Evolutionary conservation across 2,329 filamentous ascomycete species (phyloP), one percentile per base, ranked within the genome.

Genomic region (Cryphonectria carpinicola): DNA sequence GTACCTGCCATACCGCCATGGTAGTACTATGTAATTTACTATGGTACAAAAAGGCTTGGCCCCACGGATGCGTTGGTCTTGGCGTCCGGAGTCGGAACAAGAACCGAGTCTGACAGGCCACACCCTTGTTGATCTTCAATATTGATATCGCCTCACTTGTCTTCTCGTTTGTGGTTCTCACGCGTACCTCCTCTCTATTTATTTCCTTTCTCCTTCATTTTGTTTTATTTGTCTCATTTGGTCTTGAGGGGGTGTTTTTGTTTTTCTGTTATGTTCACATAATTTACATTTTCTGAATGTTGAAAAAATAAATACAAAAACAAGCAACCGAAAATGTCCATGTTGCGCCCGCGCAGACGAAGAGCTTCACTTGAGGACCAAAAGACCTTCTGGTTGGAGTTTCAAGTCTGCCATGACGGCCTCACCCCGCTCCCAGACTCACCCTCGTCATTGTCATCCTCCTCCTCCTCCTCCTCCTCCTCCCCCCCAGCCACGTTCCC

Each of bases 351-450:
- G 19, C 65, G 46, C 62, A 67, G 70, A 14, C 69, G 66, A 62
- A 63, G 65, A n/a, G 68, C 70, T 25, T 56, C 67, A 19, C 41
- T 60, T 6, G 41, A 66, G 19, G 46, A 61, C 35, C 58, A 70
- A 58, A 72, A 70, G 65, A 52, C 65, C 32, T 83, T 85, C 78
- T 83, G 81, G 81, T 82, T 86, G 56, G 80, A 83, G 70, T 86
- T 86, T 74, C 80, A 81, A 69, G 79, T 83, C 63, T 78, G 83
- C 75, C 79, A 80, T 73, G 82, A 85, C 76, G 71, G 65, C 46
- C 66, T 67, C 39, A 46, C 66, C 49, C 37, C 65, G 7, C 2
- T 14, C 32, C 58, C 37, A 35, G 13, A 25, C n/a, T 17, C 52
- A 22, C 37, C 54, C 28, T 54, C 66, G 14, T 56, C 52, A 19